phyloP scores from a whole-genome alignment of 129 eudicot species.

The Tagetes patula region DNA sequence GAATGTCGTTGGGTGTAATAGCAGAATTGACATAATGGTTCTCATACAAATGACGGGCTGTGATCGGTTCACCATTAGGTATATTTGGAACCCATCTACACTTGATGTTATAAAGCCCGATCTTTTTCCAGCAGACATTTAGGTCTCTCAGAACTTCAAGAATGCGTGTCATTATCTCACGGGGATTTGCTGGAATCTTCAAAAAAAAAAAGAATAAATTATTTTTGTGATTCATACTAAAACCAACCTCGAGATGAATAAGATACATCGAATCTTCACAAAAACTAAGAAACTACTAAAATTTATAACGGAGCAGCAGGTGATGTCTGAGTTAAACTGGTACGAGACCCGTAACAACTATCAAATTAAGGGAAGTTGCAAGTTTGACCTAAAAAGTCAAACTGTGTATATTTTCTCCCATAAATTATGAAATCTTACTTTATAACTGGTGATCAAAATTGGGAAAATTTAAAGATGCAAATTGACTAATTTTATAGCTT shows the following conservation, averaged over 20 bases:
- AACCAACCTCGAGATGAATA: background rate
- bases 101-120: slow-evolving; percentile 77
- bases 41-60: slow-evolving; percentile 25
- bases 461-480: background rate
- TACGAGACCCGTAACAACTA: background rate
- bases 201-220: slow-evolving; percentile 11
- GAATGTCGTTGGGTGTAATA: slow-evolving; percentile 32
- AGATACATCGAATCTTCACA: background rate
- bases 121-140: slow-evolving; percentile 82
- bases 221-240: background rate
- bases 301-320: background rate
- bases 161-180: slow-evolving; percentile 71
- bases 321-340: background rate
- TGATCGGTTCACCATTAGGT: slow-evolving; percentile 32
- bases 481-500: background rate
- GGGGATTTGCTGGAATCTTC: slow-evolving; percentile 73
- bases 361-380: background rate
- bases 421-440: background rate
- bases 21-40: slow-evolving; percentile 34
- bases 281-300: background rate
- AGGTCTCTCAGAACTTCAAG: slow-evolving; percentile 67
- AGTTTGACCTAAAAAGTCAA: slow-evolving; percentile 25
- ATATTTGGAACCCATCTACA: slow-evolving; percentile 57
- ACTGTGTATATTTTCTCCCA: background rate
- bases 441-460: background rate